Evolutionary conservation across 164 flowering plant species (phyloP).

Genomic region (Cinnamomum micranthum): DNA sequence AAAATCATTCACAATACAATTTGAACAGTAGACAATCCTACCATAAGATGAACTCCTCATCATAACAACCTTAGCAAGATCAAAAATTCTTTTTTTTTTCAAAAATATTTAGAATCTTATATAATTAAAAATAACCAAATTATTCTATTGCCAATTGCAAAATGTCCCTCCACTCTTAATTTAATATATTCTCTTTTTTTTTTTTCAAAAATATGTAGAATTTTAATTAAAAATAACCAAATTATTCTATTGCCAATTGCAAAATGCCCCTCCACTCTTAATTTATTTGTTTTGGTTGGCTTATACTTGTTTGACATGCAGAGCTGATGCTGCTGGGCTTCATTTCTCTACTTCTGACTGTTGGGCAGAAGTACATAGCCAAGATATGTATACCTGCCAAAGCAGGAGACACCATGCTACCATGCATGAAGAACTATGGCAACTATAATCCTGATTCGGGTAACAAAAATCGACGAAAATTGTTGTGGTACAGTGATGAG

Average conservation of each 20-base stretch:
- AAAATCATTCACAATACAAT: no score
- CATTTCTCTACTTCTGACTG: conserved; percentile 57
- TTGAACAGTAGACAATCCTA: no score
- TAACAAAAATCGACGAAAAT: conserved; percentile 24
- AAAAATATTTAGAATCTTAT: no score
- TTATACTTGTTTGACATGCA: conserved; percentile 19
- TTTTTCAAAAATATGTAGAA: no score
- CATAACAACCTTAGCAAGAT: no score
- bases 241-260: no score
- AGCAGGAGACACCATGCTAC: conserved; percentile 43
- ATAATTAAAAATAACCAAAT: not conserved
- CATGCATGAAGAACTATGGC: conserved; percentile 30
- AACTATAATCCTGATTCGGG: not conserved
- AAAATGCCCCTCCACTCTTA: no score
- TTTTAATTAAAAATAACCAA: no score
- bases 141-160: not conserved
- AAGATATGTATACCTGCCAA: conserved; percentile 47
- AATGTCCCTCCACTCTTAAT: no score
- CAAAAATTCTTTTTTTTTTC: no score
- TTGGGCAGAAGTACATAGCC: conserved; percentile 34
- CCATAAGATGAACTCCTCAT: no score
- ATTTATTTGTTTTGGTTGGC: not conserved
- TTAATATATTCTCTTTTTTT: no score
- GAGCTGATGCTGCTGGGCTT: conserved; percentile 78
- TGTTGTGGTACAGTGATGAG: conserved; percentile 32